phyloP scores from a whole-genome alignment of 345 rosid species.

The Pistacia integerrima region DNA sequence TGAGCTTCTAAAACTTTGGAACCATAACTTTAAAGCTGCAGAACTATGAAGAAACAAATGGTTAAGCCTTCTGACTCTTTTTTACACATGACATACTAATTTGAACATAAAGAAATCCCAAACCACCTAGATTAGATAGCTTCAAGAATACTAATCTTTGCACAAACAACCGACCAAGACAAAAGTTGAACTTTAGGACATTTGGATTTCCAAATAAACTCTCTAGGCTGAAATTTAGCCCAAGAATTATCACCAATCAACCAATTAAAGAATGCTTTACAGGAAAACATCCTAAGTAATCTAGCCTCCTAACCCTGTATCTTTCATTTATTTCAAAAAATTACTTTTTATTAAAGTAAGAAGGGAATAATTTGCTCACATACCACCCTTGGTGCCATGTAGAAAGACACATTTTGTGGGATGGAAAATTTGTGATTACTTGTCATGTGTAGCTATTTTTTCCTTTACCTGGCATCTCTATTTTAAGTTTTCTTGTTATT shows the following conservation, averaged over 20 bases:
- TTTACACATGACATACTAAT: neutral
- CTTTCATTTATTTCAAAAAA: too few relatives aligned
- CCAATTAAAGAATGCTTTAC: neutral
- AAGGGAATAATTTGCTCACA: too few relatives aligned
- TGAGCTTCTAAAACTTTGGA: neutral
- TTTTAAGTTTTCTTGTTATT: too few relatives aligned
- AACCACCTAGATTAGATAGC: neutral
- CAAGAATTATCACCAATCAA: neutral
- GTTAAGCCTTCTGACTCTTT: neutral
- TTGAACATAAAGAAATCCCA: neutral
- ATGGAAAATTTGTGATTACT: too few relatives aligned
- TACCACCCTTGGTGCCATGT: too few relatives aligned
- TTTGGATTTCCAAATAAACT: neutral
- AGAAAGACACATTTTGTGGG: too few relatives aligned
- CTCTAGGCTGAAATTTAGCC: neutral
- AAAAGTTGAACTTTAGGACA: neutral
- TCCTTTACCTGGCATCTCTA: too few relatives aligned
- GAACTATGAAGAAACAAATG: neutral
- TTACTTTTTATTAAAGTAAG: too few relatives aligned
- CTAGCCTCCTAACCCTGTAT: too few relatives aligned
- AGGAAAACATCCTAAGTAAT: neutral
- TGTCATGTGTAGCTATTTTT: too few relatives aligned
- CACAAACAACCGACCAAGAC: neutral
- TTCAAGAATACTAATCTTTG: neutral
- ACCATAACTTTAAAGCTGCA: neutral